Conservation (phyloP, 2,329 filamentous ascomycete species). For the Colletotrichum brevisporum region DNA sequence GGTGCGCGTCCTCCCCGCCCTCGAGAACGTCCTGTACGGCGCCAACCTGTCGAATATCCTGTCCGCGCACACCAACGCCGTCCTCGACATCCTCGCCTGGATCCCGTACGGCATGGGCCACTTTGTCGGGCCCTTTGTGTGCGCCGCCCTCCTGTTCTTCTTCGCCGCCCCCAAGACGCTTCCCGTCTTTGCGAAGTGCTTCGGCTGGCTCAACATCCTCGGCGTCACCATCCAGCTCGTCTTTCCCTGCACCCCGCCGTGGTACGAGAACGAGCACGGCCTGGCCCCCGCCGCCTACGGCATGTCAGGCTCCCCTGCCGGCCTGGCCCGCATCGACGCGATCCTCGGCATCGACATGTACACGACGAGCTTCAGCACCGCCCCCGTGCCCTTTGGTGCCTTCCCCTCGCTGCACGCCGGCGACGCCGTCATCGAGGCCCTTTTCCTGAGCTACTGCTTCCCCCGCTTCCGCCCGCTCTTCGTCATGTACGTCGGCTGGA, state of each 20-base stretch:
- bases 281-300: constrained; percentile 92
- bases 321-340: constrained; percentile 88
- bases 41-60: constrained; percentile 97
- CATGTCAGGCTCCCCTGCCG: constrained; percentile 90
- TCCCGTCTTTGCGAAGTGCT: constrained; percentile 86
- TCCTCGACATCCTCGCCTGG: constrained; percentile 92
- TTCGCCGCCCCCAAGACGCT: constrained; percentile 89
- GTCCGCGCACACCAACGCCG: constrained; percentile 86
- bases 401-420: constrained; percentile 95
- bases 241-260: constrained; percentile 95
- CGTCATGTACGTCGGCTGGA: constrained; percentile 88
- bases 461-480: constrained; percentile 85
- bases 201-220: constrained; percentile 92
- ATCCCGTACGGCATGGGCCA: constrained; percentile 93
- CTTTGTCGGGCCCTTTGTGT: constrained; percentile 87
- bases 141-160: constrained; percentile 84
- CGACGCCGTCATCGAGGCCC: constrained; percentile 87
- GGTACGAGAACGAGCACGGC: constrained; percentile 96
- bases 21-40: constrained; percentile 97
- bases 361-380: constrained; percentile 91
- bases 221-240: constrained; percentile 90
- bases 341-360: constrained; percentile 94
- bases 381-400: constrained; percentile 92
- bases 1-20: constrained; percentile 92
- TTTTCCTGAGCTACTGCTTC: constrained; percentile 95